Base-by-base conservation (phyloP, 352 stramenopile genomes). In the Phytopythium chamaehyphon region DNA sequence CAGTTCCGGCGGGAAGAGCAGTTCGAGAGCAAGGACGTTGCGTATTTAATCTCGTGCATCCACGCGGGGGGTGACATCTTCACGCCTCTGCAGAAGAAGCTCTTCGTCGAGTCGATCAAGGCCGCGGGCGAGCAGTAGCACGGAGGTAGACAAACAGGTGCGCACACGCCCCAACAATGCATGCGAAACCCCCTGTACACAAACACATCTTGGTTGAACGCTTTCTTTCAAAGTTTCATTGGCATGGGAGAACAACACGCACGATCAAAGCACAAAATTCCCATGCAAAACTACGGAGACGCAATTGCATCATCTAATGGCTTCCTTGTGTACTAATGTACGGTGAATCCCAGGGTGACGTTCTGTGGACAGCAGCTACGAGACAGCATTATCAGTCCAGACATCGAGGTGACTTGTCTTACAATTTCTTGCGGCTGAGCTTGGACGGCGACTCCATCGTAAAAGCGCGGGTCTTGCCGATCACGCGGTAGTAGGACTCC, bases 11-110 rank as follows among this genome's bases (percentile, higher is more conserved):
- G 87, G 59, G 85, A 95, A 57, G 83, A 93, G 53, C 67, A 73
- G 61, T 95, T 95, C 57, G 79, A 92, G 49, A 88, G 69, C 58
- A 90, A 86, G 54, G 85, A 95, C 63, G 85, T 95, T 59, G 73
- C 65, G 40, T 92, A 90, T 87, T 89, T 95, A 83, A 92, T 95
- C 61, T 89, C 80, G 37, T 89, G 82, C 56, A 93, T 95, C 58
- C 75, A 91, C 47, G 70, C 77, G 10, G 79, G 83, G 23, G 80
- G 66, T 43, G 83, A 95, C 64, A 66, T 93, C 44, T 93, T 92
- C 59, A 75, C 82, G 22, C 80, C 82, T 15, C 61, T 93, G 38
- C 82, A 95, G 55, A 84, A 94, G 54, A 84, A 82, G 61, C 77
- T 94, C 22, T 91, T 94, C 23, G 64, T 91, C 33, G 76, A 87